Conservation (phyloP, 331 rosid genomes). For the Arachis monticola region DNA sequence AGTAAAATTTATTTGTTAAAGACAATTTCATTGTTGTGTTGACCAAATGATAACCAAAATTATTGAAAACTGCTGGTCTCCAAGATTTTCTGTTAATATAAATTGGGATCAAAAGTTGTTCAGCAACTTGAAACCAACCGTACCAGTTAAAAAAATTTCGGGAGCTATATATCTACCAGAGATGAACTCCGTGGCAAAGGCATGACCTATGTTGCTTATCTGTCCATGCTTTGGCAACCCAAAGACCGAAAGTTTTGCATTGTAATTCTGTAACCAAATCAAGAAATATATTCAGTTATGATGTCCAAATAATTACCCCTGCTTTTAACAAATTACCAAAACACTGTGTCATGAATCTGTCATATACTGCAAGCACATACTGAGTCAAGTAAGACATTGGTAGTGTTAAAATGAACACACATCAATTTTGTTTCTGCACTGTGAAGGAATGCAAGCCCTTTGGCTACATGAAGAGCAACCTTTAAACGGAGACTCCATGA, state of each 20-base stretch:
- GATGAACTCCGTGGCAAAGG: slow-evolving; percentile 86
- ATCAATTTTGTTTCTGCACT: slow-evolving; percentile 73
- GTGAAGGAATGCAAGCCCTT: slow-evolving; percentile 92
- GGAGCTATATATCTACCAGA: slow-evolving; percentile 94
- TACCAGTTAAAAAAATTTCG: slow-evolving; percentile 92
- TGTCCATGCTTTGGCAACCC: slow-evolving; percentile 98
- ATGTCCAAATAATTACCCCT: slow-evolving; percentile 19
- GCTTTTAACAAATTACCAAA: slow-evolving; percentile 17
- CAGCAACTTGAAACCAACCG: slow-evolving; percentile 1
- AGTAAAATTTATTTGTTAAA: too few relatives aligned
- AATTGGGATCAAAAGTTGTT: background rate
- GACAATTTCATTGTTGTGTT: too few relatives aligned
- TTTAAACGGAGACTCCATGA: slow-evolving; percentile 92
- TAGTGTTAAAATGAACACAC: slow-evolving; percentile 91
- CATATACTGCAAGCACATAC: slow-evolving; percentile 49
- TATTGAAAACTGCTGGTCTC: too few relatives aligned
- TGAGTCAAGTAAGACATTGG: slow-evolving; percentile 83
- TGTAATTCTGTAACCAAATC: slow-evolving; percentile 62
- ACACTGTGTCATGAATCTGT: background rate
- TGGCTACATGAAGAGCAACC: slow-evolving; percentile 96
- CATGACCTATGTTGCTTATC: slow-evolving; percentile 78
- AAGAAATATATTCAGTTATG: slow-evolving; percentile 25
- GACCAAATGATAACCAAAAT: too few relatives aligned
- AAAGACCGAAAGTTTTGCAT: slow-evolving; percentile 88
- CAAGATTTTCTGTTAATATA: too few relatives aligned